phyloP scores from a whole-genome alignment of 768 basidiomycete genomes.

The Pholiota microspora region DNA sequence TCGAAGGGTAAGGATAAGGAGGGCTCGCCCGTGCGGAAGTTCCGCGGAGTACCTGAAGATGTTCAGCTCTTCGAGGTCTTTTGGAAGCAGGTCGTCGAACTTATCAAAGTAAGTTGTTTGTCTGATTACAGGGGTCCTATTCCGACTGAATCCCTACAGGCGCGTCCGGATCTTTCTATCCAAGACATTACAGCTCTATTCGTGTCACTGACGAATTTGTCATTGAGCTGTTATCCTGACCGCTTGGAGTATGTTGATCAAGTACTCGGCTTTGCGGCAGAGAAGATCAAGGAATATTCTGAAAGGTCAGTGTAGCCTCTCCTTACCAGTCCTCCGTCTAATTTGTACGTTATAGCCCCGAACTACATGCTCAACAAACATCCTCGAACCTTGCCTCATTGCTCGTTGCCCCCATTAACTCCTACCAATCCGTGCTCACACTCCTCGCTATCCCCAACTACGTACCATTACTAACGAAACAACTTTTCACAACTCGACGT shows the following conservation, averaged over 20 bases:
- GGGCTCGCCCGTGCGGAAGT: slow-evolving; percentile 63
- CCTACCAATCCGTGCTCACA: slow-evolving; percentile 94
- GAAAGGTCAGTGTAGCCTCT: slow-evolving; percentile 58
- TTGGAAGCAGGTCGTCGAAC: slow-evolving; percentile 96
- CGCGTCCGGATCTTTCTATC: slow-evolving; percentile 94
- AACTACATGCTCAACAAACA: slow-evolving; percentile 85
- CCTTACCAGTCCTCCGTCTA: not conserved
- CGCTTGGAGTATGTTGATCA: slow-evolving; percentile 97
- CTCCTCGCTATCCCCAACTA: slow-evolving; percentile 96
- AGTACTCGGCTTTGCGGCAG: slow-evolving; percentile 83
- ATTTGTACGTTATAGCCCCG: slow-evolving; percentile 51
- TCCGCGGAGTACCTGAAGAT: slow-evolving; percentile 92
- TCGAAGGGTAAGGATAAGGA: slow-evolving; percentile 66
- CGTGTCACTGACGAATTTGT: slow-evolving; percentile 93
- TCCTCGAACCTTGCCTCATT: slow-evolving; percentile 88
- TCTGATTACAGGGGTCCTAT: not conserved
- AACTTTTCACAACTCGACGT: slow-evolving; percentile 87
- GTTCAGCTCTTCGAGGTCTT: slow-evolving; percentile 98
- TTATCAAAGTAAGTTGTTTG: slow-evolving; percentile 76
- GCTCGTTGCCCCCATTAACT: slow-evolving; percentile 92
- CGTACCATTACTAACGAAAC: slow-evolving; percentile 74
- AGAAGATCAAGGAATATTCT: slow-evolving; percentile 80
- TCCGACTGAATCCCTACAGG: slow-evolving; percentile 42
- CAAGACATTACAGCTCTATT: slow-evolving; percentile 96
- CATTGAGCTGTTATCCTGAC: slow-evolving; percentile 96